These are phyloP conservation scores for Xylaria sp. DNA, from an alignment of 2,329 filamentous ascomycete species.

Conservation along the genomic window DNA sequence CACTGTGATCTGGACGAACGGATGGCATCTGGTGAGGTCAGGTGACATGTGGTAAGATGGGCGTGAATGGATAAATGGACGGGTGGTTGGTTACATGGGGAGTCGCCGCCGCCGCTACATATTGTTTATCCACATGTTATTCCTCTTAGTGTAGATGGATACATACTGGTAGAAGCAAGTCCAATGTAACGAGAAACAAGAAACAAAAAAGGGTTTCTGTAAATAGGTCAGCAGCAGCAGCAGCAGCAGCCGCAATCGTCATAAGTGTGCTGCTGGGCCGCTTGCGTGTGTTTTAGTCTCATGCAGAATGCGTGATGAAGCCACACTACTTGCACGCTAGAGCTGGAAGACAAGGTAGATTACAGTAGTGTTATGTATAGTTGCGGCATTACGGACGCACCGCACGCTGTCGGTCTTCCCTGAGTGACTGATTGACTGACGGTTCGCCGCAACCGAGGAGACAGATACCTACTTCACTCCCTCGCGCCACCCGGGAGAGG, in stretches of 20 bases:
- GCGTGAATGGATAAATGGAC: background rate
- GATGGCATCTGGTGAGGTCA: constrained; percentile 1
- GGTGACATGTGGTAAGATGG: constrained; percentile 8
- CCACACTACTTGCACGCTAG: background rate
- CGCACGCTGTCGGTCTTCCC: background rate
- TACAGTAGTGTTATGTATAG: constrained; percentile 11
- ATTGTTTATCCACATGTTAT: background rate
- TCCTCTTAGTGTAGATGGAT: background rate
- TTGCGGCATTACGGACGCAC: constrained; percentile 1
- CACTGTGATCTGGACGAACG: background rate
- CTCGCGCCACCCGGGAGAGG: background rate
- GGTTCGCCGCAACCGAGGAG: background rate
- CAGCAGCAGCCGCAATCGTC: background rate
- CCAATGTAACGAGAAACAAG: constrained; percentile 16
- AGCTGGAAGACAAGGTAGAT: background rate
- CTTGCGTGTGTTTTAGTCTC: constrained; percentile 27
- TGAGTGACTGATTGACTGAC: background rate
- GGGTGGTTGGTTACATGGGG: constrained; percentile 6
- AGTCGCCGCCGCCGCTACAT: background rate
- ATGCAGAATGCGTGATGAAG: constrained; percentile 9
- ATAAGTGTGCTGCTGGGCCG: constrained; percentile 8
- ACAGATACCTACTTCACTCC: background rate
- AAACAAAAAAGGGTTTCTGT: constrained; percentile 20
- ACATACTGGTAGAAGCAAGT: background rate
- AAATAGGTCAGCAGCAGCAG: constrained; percentile 12